Percentiles rank a stretch among this genome's conserved stretches.
These are phyloP conservation scores for Zelopaecilomyces penicillatus DNA, from an alignment of 2,329 filamentous ascomycete species.

Conservation along the genomic window DNA sequence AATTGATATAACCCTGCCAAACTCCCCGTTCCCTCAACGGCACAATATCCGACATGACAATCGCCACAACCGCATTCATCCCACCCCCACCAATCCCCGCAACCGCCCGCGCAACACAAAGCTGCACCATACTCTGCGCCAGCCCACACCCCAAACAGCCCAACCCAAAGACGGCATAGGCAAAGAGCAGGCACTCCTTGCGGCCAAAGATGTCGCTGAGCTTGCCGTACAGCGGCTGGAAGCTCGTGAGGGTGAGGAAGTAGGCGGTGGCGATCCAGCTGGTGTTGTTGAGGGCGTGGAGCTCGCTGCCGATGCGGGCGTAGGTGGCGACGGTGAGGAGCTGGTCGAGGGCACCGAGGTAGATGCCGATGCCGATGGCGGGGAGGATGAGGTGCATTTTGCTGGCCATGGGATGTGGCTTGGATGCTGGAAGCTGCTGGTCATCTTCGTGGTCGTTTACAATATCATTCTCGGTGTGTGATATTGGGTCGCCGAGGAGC, in stretches of 20 bases:
- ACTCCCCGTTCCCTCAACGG: constrained; percentile 60
- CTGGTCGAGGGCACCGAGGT: constrained; percentile 66
- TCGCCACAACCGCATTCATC: constrained; percentile 61
- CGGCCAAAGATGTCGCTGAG: constrained; percentile 64
- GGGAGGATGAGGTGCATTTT: constrained; percentile 31
- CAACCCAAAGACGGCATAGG: constrained; percentile 55
- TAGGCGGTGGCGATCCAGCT: constrained; percentile 64
- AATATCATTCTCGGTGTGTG: not conserved
- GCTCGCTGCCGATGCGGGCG: constrained; percentile 66
- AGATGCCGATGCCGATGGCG: constrained; percentile 36
- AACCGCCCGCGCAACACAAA: constrained; percentile 53
- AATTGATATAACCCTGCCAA: constrained; percentile 67
- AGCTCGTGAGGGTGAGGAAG: constrained; percentile 65
- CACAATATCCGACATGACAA: constrained; percentile 60
- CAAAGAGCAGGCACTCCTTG: constrained; percentile 55
- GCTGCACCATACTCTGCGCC: constrained; percentile 52
- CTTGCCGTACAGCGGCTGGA: constrained; percentile 67
- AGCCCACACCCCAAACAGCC: constrained; percentile 58
- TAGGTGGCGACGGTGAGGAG: constrained; percentile 73
- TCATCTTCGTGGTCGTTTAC: constrained; percentile 3
- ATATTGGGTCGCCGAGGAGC: not conserved
- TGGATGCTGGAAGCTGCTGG: not conserved
- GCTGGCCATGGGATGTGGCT: constrained; percentile 16
- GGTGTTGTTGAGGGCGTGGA: constrained; percentile 65
- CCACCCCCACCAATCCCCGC: constrained; percentile 58